These are phyloP conservation scores for Roridomyces roridus DNA, from an alignment of 768 basidiomycete genomes.

Conservation along the genomic window DNA sequence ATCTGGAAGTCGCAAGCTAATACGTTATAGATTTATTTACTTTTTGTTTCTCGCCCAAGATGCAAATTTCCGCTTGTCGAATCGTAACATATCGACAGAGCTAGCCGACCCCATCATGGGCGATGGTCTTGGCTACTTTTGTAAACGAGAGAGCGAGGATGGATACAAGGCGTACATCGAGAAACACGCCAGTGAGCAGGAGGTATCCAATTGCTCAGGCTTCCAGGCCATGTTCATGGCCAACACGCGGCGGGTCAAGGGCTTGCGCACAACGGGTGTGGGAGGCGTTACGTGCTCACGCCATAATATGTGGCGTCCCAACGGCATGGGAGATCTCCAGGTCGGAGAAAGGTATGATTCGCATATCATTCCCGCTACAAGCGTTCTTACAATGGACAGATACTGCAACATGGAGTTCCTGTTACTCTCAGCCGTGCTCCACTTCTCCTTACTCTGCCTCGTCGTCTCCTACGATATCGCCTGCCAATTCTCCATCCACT, in stretches of 20 bases:
- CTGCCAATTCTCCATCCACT: background rate
- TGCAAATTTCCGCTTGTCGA: background rate
- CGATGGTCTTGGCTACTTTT: background rate
- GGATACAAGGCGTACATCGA: background rate
- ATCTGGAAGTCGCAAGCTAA: too few species aligned
- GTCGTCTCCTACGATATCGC: slow-evolving; percentile 18
- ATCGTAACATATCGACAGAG: background rate
- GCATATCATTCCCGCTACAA: background rate
- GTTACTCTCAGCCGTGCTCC: background rate
- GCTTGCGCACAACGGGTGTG: slow-evolving; percentile 5
- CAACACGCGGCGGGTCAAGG: background rate
- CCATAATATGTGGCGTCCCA: slow-evolving; percentile 15
- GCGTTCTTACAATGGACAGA: background rate
- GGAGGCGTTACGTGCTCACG: background rate
- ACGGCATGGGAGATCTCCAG: slow-evolving; percentile 25
- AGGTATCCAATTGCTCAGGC: slow-evolving; percentile 1
- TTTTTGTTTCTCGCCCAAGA: background rate
- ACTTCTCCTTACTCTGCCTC: background rate
- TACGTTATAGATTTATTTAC: background rate
- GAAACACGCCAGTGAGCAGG: background rate
- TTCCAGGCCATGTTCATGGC: slow-evolving; percentile 3
- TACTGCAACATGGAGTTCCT: slow-evolving; percentile 27
- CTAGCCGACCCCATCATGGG: background rate
- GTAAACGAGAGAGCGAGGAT: background rate
- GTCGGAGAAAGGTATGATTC: slow-evolving; percentile 18